Evolutionary conservation across 305 asterid genomes (phyloP), one percentile per base, ranked within the genome.

Genomic region (Rubia tinctorum): DNA sequence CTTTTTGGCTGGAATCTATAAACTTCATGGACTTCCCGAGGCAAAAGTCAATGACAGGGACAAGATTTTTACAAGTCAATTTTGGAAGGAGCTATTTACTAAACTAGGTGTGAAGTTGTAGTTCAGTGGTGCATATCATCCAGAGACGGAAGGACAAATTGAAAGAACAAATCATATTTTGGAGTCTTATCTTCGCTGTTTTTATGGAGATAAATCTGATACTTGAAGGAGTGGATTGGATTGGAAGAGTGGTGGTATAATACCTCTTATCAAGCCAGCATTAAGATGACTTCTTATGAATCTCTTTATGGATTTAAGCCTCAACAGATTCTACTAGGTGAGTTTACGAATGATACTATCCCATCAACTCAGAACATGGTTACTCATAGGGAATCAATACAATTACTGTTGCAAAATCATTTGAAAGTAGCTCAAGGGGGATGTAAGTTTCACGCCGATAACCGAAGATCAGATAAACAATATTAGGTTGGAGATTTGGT

Each of bases 231-330:
- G 1, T 70, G 43, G 69, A n/a, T n/a, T n/a, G 0, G 40, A 2
- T 1, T 71, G 20, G 67, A 51, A 0, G 74, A 56, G 1, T 55
- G 49, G 20, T 71, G 66, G 67, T 71, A 71, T 20, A 71, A 71
- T 2, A 27, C 66, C 1, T 15, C 8, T 10, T n/a, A 34, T 9
- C 53, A 71, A 6, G 10, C 30, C 1, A 40, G 55, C 45, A 5
- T 56, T 0, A 0, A 53, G 0, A 10, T 56, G 18, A 8, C 67
- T 0, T 66, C 67, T 0, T 37, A 55, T 27, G 53, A 71, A 7
- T 51, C 56, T 10, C 4, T 71, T 0, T 71, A n/a, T 56, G 74
- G 66, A 1, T 34, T 18, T 2, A 34, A 56, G 40, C 74, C 74
- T 2, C 7, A 0, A 4, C 12, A 11, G 0, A 1, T 60, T 4